Evolutionary conservation across 2,329 filamentous ascomycete genomes (phyloP), one percentile per base, ranked within the genome.

Genomic region (Talaromyces marneffei): DNA sequence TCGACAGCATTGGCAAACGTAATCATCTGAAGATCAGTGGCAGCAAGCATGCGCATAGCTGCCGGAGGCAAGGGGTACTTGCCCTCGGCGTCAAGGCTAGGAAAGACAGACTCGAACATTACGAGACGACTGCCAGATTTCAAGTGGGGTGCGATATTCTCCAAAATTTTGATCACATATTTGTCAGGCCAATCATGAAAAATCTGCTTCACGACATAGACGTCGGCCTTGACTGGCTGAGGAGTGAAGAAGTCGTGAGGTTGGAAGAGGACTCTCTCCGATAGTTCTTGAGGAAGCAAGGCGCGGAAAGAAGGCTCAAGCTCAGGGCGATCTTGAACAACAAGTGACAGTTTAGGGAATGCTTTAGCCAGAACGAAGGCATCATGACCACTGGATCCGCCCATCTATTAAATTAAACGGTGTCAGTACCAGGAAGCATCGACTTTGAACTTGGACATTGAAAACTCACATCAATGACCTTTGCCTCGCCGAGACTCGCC

Each of bases 211-310:
- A 61, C 8, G 3, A 61, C 33, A 8, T 57, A 61, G 3, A 61
- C 29, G 6, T 61, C 59, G 2, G 59, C 53, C 18, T 35, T 29
- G 31, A 61, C 42, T 8, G 59, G 42, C 29, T 57, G 53, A 10
- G 53, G 39, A n/a, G 40, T 37, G 16, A 53, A 61, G n/a, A 61
- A 61, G 29, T 61, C 31, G 8, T 57, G 53, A 14, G 65, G 54
- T 52, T 67, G 60, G 60, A 74, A 75, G 2, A 25, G 50, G 23
- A 76, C 64, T 2, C 72, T 66, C 16, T 20, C 33, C 5, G 54
- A 31, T 23, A 44, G 10, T 33, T 44, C 54, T 2, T 12, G 2
- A 5, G 54, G 37, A 14, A 57, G 7, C 14, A 31, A 14, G 16
- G 54, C 18, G 23, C n/a, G n/a, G 25, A 42, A 42, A 9, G 37